phyloP scores from a whole-genome alignment of 2,329 filamentous ascomycete genomes.

The Fusarium sp. region DNA sequence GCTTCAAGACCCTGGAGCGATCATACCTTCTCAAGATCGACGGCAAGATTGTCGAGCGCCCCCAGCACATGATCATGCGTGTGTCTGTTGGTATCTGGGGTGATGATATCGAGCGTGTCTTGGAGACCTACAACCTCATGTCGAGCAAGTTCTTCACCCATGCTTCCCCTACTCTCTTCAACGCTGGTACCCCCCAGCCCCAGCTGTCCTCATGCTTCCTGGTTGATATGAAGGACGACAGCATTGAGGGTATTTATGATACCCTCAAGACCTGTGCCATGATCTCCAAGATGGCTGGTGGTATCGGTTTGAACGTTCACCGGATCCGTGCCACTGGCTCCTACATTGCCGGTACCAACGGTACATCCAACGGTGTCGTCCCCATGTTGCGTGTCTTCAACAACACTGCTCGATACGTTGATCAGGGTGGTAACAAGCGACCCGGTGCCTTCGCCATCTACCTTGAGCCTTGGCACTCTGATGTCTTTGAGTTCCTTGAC shows the following conservation, averaged over 20 bases:
- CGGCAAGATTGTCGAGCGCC: slow-evolving; percentile 95
- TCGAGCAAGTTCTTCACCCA: slow-evolving; percentile 99
- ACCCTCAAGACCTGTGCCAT: slow-evolving; percentile 99
- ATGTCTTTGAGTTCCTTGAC: slow-evolving; percentile 97
- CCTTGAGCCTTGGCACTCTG: slow-evolving; percentile 97
- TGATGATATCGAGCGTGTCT: slow-evolving; percentile 90
- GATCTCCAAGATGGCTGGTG: slow-evolving; percentile 99
- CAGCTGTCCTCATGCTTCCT: slow-evolving; percentile 99
- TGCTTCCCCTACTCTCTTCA: slow-evolving; percentile 97
- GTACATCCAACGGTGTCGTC: slow-evolving; percentile 95
- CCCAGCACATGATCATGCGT: slow-evolving; percentile 99
- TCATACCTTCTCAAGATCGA: slow-evolving; percentile 97
- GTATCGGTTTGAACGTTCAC: slow-evolving; percentile 96
- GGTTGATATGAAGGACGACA: slow-evolving; percentile 99
- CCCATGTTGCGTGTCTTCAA: slow-evolving; percentile 99
- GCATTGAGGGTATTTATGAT: slow-evolving; percentile 99
- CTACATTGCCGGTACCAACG: slow-evolving; percentile 98
- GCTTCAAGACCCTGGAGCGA: slow-evolving; percentile 98
- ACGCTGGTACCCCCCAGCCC: slow-evolving; percentile 92
- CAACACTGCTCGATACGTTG: slow-evolving; percentile 98
- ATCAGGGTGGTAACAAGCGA: slow-evolving; percentile 99
- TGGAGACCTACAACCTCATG: slow-evolving; percentile 99
- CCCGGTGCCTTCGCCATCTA: slow-evolving; percentile 99
- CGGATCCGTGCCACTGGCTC: slow-evolving; percentile 97
- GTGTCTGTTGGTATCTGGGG: slow-evolving; percentile 97